These are phyloP conservation scores for Choiromyces venosus DNA, from an alignment of 495 filamentous ascomycete species.

Conservation along the genomic window DNA sequence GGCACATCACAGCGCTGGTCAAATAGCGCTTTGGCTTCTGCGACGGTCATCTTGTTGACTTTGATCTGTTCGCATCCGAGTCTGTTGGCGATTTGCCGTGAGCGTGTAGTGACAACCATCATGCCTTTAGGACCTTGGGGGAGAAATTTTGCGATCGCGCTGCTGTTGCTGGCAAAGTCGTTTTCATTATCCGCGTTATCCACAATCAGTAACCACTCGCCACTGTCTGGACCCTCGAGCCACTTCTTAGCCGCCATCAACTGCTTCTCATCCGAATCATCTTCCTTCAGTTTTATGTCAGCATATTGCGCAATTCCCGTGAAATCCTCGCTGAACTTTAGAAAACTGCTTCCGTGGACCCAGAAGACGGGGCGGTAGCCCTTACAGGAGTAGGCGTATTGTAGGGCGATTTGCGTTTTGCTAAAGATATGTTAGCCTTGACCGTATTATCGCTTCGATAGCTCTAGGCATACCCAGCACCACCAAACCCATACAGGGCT, in stretches of 20 bases:
- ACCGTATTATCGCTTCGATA: not conserved
- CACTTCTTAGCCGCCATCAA: constrained; percentile 1
- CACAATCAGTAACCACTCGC: constrained; percentile 42
- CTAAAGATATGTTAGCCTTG: constrained; percentile 32
- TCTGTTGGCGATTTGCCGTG: constrained; percentile 6
- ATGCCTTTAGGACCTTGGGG: constrained; percentile 19
- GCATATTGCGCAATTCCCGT: constrained; percentile 41
- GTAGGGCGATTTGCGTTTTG: constrained; percentile 50
- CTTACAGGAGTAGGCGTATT: constrained; percentile 43
- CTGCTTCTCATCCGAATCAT: constrained; percentile 15
- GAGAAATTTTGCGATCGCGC: constrained; percentile 7
- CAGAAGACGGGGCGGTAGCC: constrained; percentile 42
- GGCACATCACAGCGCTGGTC: not conserved
- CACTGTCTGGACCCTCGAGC: constrained; percentile 17
- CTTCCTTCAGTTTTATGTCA: constrained; percentile 26
- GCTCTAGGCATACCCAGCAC: constrained; percentile 46
- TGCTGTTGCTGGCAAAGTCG: not conserved
- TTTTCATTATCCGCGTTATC: constrained; percentile 43
- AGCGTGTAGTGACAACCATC: constrained; percentile 15
- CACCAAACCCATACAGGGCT: constrained; percentile 47
- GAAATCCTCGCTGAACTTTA: constrained; percentile 44
- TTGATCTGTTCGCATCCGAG: not conserved
- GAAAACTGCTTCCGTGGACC: constrained; percentile 42
- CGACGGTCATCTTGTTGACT: not conserved
- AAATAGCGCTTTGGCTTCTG: not conserved